phyloP scores from a whole-genome alignment of 768 basidiomycete species.

The Serendipita sp. region DNA sequence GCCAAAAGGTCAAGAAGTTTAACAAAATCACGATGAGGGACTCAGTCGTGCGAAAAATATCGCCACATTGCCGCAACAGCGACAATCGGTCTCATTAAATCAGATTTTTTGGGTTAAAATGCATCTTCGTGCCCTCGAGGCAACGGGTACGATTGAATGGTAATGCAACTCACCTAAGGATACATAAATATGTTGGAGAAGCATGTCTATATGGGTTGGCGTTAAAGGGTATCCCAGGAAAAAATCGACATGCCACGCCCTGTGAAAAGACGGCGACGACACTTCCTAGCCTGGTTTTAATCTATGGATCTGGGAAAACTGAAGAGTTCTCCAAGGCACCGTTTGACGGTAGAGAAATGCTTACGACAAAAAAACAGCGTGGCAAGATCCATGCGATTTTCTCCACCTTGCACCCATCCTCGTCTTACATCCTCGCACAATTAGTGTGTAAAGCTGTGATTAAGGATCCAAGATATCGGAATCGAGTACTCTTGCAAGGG shows the following conservation, averaged over 20 bases:
- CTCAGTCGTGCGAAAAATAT: conserved; percentile 5
- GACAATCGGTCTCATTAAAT: conserved; percentile 6
- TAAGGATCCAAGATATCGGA: background rate
- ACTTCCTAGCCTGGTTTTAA: conserved; percentile 2
- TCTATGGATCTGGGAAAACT: background rate
- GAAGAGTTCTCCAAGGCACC: background rate
- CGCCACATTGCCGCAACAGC: background rate
- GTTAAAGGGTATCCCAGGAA: background rate
- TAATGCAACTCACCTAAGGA: background rate
- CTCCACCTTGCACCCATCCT: background rate
- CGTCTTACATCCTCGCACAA: background rate
- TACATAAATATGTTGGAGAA: background rate
- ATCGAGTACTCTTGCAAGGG: too few species aligned
- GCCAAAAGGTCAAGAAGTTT: background rate
- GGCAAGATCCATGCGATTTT: background rate
- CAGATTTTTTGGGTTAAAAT: background rate
- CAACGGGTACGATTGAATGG: background rate
- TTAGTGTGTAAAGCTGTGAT: background rate
- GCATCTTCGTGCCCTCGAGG: conserved; percentile 5
- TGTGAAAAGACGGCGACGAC: background rate
- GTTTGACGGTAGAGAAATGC: conserved; percentile 6
- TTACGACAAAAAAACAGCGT: conserved; percentile 7
- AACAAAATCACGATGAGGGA: background rate
- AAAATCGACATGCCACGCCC: conserved; percentile 7
- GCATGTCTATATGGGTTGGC: background rate